Percentiles rank a stretch among this genome's conserved stretches.
phyloP scores from a whole-genome alignment of 495 filamentous ascomycete species.

The Talaromyces ruber region DNA sequence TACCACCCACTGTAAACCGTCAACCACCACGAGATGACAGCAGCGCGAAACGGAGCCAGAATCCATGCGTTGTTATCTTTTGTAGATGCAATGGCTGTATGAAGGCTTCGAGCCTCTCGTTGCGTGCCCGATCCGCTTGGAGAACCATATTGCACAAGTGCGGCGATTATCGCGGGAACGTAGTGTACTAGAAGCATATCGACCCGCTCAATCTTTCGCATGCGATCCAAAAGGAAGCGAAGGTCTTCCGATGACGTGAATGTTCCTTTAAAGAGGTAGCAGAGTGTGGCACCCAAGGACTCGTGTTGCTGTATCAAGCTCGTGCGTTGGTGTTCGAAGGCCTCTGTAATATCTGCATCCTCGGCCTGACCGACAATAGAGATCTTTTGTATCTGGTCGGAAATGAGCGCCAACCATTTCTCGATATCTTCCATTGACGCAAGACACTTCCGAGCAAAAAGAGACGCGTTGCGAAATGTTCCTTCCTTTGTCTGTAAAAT shows the following conservation, averaged over 20 bases:
- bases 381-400: constrained; percentile 61
- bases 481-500: constrained; percentile 39
- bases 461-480: constrained; percentile 33
- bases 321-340: constrained; percentile 59
- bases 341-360: constrained; percentile 54
- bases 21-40: constrained; percentile 72
- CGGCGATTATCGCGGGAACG: constrained; percentile 64
- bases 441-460: constrained; percentile 61
- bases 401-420: constrained; percentile 59
- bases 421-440: constrained; percentile 64
- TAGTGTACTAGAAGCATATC: constrained; percentile 68
- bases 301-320: constrained; percentile 84
- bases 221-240: constrained; percentile 49
- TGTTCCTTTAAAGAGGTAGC: constrained; percentile 65
- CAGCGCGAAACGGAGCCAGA: constrained; percentile 65
- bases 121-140: constrained; percentile 52
- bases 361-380: constrained; percentile 56
- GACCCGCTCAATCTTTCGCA: constrained; percentile 64
- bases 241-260: constrained; percentile 66
- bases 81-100: constrained; percentile 53
- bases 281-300: constrained; percentile 66
- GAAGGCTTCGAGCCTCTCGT: constrained; percentile 57
- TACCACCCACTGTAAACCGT: constrained; percentile 88
- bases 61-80: constrained; percentile 59
- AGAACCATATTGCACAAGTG: constrained; percentile 66